phyloP scores from a whole-genome alignment of 2,329 filamentous ascomycete species.

The Clonostachys byssicola region DNA sequence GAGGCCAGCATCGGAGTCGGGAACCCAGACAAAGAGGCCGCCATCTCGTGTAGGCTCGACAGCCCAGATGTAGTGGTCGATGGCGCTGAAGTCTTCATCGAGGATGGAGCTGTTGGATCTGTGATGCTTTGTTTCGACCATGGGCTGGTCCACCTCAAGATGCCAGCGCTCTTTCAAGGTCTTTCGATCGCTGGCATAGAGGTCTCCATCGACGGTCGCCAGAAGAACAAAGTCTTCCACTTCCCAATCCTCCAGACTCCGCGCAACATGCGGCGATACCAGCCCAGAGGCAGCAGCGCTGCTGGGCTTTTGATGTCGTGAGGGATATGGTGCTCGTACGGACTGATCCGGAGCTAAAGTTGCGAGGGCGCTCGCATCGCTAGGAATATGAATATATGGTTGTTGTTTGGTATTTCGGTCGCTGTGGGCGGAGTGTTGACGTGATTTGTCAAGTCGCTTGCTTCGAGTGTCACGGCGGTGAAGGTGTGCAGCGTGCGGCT shows the following conservation, averaged over 20 bases:
- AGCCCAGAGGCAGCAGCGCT: conserved; percentile 59
- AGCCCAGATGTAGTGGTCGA: conserved; percentile 91
- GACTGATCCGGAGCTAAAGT: conserved; percentile 94
- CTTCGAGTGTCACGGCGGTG: too few relatives aligned
- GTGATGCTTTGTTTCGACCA: conserved; percentile 87
- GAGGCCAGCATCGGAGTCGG: conserved; percentile 53
- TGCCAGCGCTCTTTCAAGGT: conserved; percentile 84
- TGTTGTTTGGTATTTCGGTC: conserved; percentile 8
- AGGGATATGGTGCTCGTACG: conserved; percentile 87
- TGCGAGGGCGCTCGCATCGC: conserved; percentile 92
- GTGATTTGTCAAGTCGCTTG: neutral
- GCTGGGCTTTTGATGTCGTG: conserved; percentile 52
- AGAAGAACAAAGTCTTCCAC: conserved; percentile 99
- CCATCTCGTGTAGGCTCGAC: conserved; percentile 90
- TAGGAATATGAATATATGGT: conserved; percentile 22
- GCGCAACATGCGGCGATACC: conserved; percentile 86
- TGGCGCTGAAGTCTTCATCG: conserved; percentile 54
- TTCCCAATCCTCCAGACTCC: conserved; percentile 98
- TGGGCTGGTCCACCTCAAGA: conserved; percentile 76
- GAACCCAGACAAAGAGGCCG: conserved; percentile 80
- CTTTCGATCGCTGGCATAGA: conserved; percentile 86
- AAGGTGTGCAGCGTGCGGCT: too few relatives aligned
- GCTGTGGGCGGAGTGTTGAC: conserved; percentile 5
- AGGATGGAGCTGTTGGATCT: conserved; percentile 61
- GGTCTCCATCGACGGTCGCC: conserved; percentile 98